Percentiles rank a stretch among this genome's conserved stretches.
Conservation (phyloP, 2,329 filamentous ascomycete species). For the Cladosporium sp. region DNA sequence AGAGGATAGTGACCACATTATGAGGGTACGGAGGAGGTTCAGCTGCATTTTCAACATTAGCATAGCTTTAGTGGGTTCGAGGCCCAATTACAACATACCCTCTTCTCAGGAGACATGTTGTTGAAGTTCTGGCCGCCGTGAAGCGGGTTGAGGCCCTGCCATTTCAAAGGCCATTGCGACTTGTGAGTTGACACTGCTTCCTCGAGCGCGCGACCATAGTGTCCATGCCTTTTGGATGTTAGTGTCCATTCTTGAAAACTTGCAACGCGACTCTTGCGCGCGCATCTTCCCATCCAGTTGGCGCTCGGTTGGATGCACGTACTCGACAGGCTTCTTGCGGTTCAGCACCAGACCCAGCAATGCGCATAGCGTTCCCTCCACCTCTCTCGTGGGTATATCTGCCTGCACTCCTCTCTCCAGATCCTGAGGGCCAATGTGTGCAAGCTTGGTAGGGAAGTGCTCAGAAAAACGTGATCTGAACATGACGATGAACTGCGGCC, state of each 20-base stretch:
- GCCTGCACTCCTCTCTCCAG: constrained; percentile 84
- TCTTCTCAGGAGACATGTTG: constrained; percentile 75
- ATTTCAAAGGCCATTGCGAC: constrained; percentile 81
- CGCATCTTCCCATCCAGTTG: not conserved
- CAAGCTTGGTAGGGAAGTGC: constrained; percentile 80
- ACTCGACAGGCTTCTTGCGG: constrained; percentile 99
- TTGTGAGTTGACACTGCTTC: constrained; percentile 85
- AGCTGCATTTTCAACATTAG: constrained; percentile 57
- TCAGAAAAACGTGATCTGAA: constrained; percentile 93
- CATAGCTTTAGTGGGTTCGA: not conserved
- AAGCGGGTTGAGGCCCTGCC: constrained; percentile 81
- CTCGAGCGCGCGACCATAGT: constrained; percentile 90
- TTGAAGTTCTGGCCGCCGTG: constrained; percentile 78
- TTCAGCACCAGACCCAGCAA: constrained; percentile 86
- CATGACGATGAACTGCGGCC: constrained; percentile 87
- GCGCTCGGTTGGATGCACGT: constrained; percentile 43
- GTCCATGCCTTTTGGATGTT: constrained; percentile 68
- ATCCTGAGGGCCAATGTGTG: constrained; percentile 92
- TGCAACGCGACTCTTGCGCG: not conserved
- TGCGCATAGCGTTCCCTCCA: constrained; percentile 86
- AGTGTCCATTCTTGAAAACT: not conserved
- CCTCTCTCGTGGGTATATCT: constrained; percentile 74
- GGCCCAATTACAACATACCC: constrained; percentile 56
- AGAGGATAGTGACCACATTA: constrained; percentile 85
- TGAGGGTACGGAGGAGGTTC: constrained; percentile 75